phyloP scores from a whole-genome alignment of 345 rosid species.

The Lumnitzera littorea region DNA sequence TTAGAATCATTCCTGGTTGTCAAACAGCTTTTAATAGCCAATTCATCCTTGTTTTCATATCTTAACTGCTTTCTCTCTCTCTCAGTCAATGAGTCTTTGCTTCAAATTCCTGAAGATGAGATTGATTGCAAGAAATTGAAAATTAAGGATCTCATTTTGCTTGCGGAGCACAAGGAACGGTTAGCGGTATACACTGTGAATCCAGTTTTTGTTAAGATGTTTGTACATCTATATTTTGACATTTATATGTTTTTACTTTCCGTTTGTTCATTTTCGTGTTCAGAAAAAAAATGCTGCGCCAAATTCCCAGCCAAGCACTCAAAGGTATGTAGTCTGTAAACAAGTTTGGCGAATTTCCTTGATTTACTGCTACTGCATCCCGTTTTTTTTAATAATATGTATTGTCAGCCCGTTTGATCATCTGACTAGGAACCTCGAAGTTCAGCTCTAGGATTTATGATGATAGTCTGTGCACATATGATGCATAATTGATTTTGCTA shows the following conservation, averaged over 20 bases:
- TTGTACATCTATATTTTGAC: background rate
- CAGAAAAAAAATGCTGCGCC: constrained; percentile 58
- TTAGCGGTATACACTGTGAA: constrained; percentile 33
- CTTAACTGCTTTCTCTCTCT: constrained; percentile 6
- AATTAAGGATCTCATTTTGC: constrained; percentile 59
- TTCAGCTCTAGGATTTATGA: no score
- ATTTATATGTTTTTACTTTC: constrained; percentile 1
- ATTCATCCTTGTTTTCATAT: background rate
- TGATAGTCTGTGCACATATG: no score
- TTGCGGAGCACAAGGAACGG: constrained; percentile 58
- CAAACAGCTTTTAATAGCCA: background rate
- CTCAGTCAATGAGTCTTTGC: constrained; percentile 55
- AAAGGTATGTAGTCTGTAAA: constrained; percentile 33
- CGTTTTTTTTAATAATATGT: background rate
- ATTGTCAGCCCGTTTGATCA: background rate
- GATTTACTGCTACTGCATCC: background rate
- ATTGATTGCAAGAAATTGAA: constrained; percentile 43
- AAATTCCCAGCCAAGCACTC: constrained; percentile 18
- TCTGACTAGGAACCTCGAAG: no score
- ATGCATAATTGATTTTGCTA: no score
- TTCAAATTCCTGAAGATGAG: constrained; percentile 67
- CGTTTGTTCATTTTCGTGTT: constrained; percentile 6
- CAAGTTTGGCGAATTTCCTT: background rate
- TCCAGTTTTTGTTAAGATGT: background rate
- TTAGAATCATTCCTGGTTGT: constrained; percentile 10